These are phyloP conservation scores for Pyrus communis DNA, from an alignment of 306 rosid genomes.

Conservation along the genomic window DNA sequence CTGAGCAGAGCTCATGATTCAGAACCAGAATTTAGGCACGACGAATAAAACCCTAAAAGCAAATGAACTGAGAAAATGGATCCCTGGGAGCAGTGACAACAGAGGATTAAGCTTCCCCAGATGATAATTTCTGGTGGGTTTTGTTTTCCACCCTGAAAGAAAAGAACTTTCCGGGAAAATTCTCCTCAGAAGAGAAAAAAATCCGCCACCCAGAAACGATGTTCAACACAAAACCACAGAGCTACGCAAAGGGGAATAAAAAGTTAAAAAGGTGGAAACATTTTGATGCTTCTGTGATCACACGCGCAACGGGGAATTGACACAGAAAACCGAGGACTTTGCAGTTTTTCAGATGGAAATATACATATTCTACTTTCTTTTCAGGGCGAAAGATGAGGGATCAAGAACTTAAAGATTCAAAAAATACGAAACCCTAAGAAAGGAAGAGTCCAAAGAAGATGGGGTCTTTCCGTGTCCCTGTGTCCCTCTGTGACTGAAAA, in stretches of 20 bases:
- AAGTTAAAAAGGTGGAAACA: constrained; percentile 4
- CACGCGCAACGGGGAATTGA: neutral
- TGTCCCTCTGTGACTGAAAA: constrained; percentile 11
- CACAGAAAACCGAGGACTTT: constrained; percentile 11
- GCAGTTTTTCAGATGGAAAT: neutral
- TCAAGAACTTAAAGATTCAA: constrained; percentile 16
- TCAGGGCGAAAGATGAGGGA: constrained; percentile 11
- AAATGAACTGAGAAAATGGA: constrained; percentile 2
- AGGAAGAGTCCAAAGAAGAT: constrained; percentile 37
- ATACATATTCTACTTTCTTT: neutral
- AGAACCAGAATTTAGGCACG: constrained; percentile 12
- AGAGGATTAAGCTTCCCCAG: neutral
- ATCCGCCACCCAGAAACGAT: constrained; percentile 7
- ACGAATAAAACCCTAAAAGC: constrained; percentile 26
- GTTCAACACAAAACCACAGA: constrained; percentile 18
- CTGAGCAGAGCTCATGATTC: constrained; percentile 7
- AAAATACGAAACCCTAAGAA: constrained; percentile 11
- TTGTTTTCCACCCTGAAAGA: neutral
- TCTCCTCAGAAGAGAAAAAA: constrained; percentile 1
- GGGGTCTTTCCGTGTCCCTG: constrained; percentile 3
- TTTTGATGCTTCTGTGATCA: constrained; percentile 2
- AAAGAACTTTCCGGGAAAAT: neutral
- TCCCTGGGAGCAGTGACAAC: neutral
- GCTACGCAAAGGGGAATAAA: neutral
- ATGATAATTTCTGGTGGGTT: neutral